Evolutionary conservation across 148 eudicot species (phyloP), one percentile per base, ranked within the genome.

Genomic region (Persicaria tinctoria): DNA sequence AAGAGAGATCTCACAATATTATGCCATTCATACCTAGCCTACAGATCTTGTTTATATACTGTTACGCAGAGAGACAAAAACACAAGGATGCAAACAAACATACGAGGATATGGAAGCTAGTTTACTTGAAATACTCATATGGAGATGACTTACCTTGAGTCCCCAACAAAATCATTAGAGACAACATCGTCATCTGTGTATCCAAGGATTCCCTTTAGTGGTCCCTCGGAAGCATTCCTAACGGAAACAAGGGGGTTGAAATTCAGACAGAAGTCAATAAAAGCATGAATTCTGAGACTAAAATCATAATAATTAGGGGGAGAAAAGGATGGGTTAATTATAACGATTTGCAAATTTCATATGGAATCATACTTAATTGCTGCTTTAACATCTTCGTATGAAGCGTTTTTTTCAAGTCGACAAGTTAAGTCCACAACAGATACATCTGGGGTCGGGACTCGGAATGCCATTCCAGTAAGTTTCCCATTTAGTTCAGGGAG

Each of bases 401-500:
- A 85, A 79, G 97, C 98, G 76, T 86, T 81, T 84, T 91, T 94
- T 76, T 87, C 89, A 83, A 94, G 91, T 69, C 97, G 91, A 78
- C 96, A 91, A 84, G 96, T 94, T 76, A 94, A 81, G 79, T 94
- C 98, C 74, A 94, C 98, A 72, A 94, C 98, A 80, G 98, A 94
- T 18, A 94, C 98, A 86, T 94, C 90, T 49, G 95, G 80, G 16
- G 98, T 94, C 46, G 98, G 98, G 64, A 94, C 96, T 69, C 97
- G 85, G 78, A 94, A 94, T 17, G 98, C 98, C 98, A 94, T 94
- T 75, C 98, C 98, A 44, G 97, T 94, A 73, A 94, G 98, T 80
- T 91, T 94, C 51, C 98, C 98, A 79, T 91, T 93, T 57, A 93
- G 90, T 47, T 91, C 98, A 38, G 98, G 98, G 49, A 94, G 89